Evolutionary conservation across 768 basidiomycete genomes (phyloP).

Genomic region (Pholiota microspora): DNA sequence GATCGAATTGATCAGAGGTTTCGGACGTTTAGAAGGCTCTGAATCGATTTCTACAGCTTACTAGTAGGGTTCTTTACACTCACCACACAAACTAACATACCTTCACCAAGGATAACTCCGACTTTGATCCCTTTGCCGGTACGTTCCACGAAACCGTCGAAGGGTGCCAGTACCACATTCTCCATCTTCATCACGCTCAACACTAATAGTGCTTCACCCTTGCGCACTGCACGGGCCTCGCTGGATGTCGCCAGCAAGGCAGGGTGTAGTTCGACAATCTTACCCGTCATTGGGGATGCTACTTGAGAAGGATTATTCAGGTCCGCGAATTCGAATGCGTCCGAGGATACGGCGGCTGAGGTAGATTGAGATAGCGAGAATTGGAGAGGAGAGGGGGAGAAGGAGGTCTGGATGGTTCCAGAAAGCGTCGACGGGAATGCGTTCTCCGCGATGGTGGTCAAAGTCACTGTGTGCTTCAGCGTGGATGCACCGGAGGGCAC

Average conservation of each 20-base stretch:
- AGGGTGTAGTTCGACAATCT: slow-evolving; percentile 34
- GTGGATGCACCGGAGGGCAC: not conserved
- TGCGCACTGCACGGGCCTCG: slow-evolving; percentile 18
- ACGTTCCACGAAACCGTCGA: slow-evolving; percentile 28
- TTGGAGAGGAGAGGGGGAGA: slow-evolving; percentile 25
- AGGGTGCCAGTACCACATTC: slow-evolving; percentile 26
- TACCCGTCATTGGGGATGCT: slow-evolving; percentile 33
- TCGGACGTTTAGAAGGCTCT: no score
- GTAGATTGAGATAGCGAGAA: slow-evolving; percentile 33
- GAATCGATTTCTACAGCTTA: not conserved
- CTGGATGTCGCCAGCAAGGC: slow-evolving; percentile 18
- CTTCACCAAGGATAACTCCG: slow-evolving; percentile 33
- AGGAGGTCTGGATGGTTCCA: slow-evolving; percentile 31
- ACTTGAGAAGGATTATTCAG: slow-evolving; percentile 30
- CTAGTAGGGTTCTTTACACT: not conserved
- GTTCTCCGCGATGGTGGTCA: slow-evolving; percentile 32
- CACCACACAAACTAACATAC: slow-evolving; percentile 31
- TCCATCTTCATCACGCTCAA: slow-evolving; percentile 45
- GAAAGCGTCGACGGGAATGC: slow-evolving; percentile 34
- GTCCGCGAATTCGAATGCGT: slow-evolving; percentile 32
- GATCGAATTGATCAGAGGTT: no score
- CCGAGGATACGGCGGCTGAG: slow-evolving; percentile 24
- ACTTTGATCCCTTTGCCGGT: slow-evolving; percentile 30
- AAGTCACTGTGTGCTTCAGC: slow-evolving; percentile 28
- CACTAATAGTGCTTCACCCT: slow-evolving; percentile 31